Base-by-base conservation (phyloP, 2,329 filamentous ascomycete species). In the Pseudopyrenochaeta lycopersici region DNA sequence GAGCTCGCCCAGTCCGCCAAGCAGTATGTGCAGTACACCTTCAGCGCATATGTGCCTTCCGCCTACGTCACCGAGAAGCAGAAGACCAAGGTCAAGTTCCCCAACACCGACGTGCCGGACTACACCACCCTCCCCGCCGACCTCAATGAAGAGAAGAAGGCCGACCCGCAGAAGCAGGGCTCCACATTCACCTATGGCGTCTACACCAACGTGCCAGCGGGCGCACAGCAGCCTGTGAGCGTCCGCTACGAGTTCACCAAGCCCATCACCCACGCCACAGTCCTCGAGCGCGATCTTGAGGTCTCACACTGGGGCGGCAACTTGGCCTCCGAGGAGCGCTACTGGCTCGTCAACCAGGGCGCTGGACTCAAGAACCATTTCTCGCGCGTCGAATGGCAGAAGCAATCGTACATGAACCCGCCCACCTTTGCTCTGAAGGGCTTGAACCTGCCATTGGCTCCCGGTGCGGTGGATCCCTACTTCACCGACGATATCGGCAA, bases 271-370 rank as follows among this genome's bases (percentile, higher is more conserved):
- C 91, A 95, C 71, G 86, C 92, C 45, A 87, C 87, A 30, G 81
- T 86, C 14, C 82, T 99, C 54, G 91, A 98, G 78, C 89, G 95
- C 55, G 93, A 98, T 70, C 81, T 99, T 59, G 95, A 99, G 76
- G 89, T 99, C 67, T 96, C 91, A 73, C 95, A 98, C 78, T 99
- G 95, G 95, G 95, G 95, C 63, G 95, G 95, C 58, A 99, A 99
- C 74, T 79, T 98, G 48, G 95, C 95, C 1, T 92, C 93, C 44
- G 95, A 99, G 79, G 95, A 99, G 80, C 87, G 91, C 52, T 97
- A 97, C 79, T 91, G 89, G 76, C 83, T 98, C 63, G 86, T 86
- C 68, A 94, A 99, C 82, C 87, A 90, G 60, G 95, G 90, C 60
- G 96, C 95, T 44, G 89, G 90, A 32, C 75, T 83, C 20, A 81